Conservation (phyloP, 2,329 filamentous ascomycete genomes). For the Apiospora rasikravindrae region DNA sequence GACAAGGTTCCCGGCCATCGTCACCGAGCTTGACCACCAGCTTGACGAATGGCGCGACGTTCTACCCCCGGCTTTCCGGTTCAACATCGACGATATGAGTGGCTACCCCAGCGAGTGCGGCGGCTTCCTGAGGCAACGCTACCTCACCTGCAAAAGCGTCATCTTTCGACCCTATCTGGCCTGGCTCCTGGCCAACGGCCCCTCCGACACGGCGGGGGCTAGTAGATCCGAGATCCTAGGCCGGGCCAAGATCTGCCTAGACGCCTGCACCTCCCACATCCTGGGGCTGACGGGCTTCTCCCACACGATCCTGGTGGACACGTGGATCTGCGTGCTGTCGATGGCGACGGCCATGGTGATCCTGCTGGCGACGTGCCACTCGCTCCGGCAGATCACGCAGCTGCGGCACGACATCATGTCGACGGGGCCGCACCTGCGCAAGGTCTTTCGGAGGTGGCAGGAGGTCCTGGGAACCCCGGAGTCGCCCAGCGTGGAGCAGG, state of each 20-base stretch:
- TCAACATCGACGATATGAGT: slow-evolving; percentile 35
- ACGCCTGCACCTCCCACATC: slow-evolving; percentile 55
- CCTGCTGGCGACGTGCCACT: slow-evolving; percentile 49
- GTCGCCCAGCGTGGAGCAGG: slow-evolving; percentile 54
- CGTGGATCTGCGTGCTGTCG: slow-evolving; percentile 59
- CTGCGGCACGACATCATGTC: slow-evolving; percentile 45
- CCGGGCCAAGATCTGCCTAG: slow-evolving; percentile 47
- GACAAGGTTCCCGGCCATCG: slow-evolving; percentile 52
- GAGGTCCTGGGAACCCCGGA: slow-evolving; percentile 42
- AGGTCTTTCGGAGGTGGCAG: slow-evolving; percentile 49
- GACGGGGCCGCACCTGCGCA: slow-evolving; percentile 48
- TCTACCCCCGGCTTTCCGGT: slow-evolving; percentile 48
- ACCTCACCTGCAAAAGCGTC: slow-evolving; percentile 56
- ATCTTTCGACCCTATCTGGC: slow-evolving; percentile 59
- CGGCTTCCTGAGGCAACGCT: slow-evolving; percentile 55
- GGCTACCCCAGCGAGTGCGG: slow-evolving; percentile 46
- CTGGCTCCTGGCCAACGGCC: slow-evolving; percentile 48
- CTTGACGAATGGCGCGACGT: slow-evolving; percentile 55
- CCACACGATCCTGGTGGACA: slow-evolving; percentile 58
- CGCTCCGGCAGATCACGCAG: slow-evolving; percentile 43
- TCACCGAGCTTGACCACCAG: slow-evolving; percentile 54
- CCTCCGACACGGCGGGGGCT: slow-evolving; percentile 24
- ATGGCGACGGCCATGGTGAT: slow-evolving; percentile 58
- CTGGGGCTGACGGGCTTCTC: slow-evolving; percentile 52
- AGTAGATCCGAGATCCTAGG: slow-evolving; percentile 32